These are phyloP conservation scores for Paramecium bursaria DNA, from an alignment of 73 alveolate genomes.

Conservation along the genomic window DNA sequence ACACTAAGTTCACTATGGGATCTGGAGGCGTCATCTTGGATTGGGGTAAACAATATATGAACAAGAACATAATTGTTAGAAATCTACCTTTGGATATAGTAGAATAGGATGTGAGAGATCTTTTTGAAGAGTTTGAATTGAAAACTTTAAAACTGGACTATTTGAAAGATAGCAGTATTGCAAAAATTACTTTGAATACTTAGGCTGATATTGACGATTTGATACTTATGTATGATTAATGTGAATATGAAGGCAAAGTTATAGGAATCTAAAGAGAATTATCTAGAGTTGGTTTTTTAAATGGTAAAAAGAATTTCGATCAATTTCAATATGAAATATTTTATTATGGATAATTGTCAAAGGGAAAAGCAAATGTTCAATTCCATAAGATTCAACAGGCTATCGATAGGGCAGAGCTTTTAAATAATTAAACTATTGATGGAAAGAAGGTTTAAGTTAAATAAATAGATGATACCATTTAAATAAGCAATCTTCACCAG, in stretches of 20 bases:
- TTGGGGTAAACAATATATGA: not conserved
- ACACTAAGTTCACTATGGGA: not conserved
- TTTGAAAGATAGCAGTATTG: not conserved
- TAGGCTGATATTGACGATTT: slow-evolving; percentile 20
- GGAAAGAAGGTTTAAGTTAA: slow-evolving; percentile 23
- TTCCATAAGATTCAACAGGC: not conserved
- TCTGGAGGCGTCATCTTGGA: slow-evolving; percentile 24
- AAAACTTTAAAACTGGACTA: slow-evolving; percentile 1
- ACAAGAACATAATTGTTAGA: not conserved
- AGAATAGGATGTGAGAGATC: slow-evolving; percentile 29
- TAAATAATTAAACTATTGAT: slow-evolving; percentile 24
- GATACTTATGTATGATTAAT: slow-evolving; percentile 11
- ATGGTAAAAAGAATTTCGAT: not conserved
- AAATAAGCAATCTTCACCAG: not conserved
- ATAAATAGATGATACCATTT: slow-evolving; percentile 3
- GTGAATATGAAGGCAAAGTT: slow-evolving; percentile 7
- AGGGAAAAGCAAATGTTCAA: not conserved
- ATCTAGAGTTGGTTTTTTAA: not conserved
- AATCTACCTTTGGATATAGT: not conserved
- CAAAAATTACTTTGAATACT: not conserved
- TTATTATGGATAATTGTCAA: slow-evolving; percentile 4
- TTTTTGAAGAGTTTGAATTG: slow-evolving; percentile 38
- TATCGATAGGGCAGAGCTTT: not conserved
- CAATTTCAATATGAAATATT: not conserved
- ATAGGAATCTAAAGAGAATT: not conserved